phyloP scores from a whole-genome alignment of 2,329 filamentous ascomycete species.

The Ceratocystis albifundus region DNA sequence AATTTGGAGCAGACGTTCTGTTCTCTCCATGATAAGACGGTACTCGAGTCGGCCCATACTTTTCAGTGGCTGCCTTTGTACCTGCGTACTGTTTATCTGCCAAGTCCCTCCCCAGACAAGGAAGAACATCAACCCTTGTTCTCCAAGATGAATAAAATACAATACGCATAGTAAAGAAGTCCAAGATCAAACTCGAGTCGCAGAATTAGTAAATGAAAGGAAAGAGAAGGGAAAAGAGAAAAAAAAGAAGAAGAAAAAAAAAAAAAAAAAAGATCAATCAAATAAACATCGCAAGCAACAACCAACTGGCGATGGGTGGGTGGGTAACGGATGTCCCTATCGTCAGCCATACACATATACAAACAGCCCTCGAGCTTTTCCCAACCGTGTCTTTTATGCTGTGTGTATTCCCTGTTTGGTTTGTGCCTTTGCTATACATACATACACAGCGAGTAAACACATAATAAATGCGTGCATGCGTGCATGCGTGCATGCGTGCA shows the following conservation, averaged over 20 bases:
- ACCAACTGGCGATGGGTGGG: too few species aligned
- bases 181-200: neutral
- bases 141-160: neutral
- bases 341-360: too few species aligned
- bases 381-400: neutral
- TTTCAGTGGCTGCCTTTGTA: neutral
- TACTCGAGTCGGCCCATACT: neutral
- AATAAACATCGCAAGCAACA: too few species aligned
- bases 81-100: neutral
- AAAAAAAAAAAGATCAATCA: neutral
- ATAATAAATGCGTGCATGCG: too few species aligned
- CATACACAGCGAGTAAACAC: too few species aligned
- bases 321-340: too few species aligned
- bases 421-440: neutral
- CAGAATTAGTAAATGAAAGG: too few species aligned
- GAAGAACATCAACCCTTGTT: neutral
- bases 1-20: neutral
- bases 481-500: too few species aligned
- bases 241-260: too few species aligned
- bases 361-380: too few species aligned
- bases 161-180: neutral
- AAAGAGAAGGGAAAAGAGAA: too few species aligned
- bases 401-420: neutral
- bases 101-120: neutral
- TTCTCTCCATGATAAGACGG: neutral